phyloP scores from a whole-genome alignment of 805 yeast genomes.

The Nakazawaea peltata region DNA sequence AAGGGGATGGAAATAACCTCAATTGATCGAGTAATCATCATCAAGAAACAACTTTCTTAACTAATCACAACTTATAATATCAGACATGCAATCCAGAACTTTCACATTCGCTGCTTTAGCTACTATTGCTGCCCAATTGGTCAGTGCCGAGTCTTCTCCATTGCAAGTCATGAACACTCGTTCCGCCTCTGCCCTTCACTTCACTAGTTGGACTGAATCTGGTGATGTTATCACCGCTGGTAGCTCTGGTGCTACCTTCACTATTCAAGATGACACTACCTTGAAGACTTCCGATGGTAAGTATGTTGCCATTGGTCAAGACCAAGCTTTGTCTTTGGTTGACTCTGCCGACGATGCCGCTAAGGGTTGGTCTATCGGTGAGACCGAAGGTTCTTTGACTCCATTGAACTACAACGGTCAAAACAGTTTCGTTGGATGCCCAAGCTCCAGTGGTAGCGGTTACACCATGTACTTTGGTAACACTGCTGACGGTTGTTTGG shows the following conservation, averaged over 20 bases:
- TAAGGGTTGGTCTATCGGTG: conserved; percentile 7
- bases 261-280: conserved; percentile 5
- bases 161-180: conserved; percentile 9
- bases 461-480: conserved; percentile 2
- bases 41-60: neutral
- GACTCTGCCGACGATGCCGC: conserved; percentile 1
- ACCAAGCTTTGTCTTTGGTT: conserved; percentile 6
- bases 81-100: conserved; percentile 8
- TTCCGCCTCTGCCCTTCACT: conserved; percentile 8
- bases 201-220: conserved; percentile 4
- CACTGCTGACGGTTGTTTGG: conserved; percentile 6
- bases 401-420: conserved; percentile 5
- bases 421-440: conserved; percentile 5
- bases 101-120: conserved; percentile 4
- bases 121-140: conserved; percentile 2
- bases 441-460: conserved; percentile 2
- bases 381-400: conserved; percentile 1
- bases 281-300: conserved; percentile 5
- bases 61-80: neutral
- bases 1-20: neutral
- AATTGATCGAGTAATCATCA: neutral
- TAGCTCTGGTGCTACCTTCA: neutral
- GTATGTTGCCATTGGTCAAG: conserved; percentile 4
- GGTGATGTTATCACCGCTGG: conserved; percentile 1
- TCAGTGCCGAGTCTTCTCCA: conserved; percentile 2